Conservation (phyloP, 495 filamentous ascomycete genomes). For the Hamigera avellanea region DNA sequence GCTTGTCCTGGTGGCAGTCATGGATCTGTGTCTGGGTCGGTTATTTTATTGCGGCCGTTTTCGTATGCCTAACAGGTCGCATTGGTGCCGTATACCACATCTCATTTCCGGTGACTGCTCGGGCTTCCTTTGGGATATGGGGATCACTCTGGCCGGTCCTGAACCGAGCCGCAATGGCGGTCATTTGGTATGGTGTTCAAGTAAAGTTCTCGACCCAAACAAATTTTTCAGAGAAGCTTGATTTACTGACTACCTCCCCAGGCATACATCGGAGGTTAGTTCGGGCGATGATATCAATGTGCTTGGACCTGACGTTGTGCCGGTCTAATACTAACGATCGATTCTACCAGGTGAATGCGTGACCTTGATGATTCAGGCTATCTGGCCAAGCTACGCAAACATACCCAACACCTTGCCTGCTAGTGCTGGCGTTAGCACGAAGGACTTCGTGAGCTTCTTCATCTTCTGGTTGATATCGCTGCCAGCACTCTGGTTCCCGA, state of each 20-base stretch:
- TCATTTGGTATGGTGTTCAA: constrained; percentile 67
- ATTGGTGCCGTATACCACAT: constrained; percentile 89
- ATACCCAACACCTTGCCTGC: constrained; percentile 57
- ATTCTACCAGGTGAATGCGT: constrained; percentile 51
- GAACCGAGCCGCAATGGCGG: constrained; percentile 83
- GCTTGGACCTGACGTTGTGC: too few species aligned
- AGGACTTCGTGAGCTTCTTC: constrained; percentile 69
- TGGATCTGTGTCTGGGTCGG: constrained; percentile 86
- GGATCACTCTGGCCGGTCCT: constrained; percentile 84
- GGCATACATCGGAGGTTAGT: constrained; percentile 64
- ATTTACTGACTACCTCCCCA: background rate
- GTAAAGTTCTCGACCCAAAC: too few species aligned
- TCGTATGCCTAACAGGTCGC: constrained; percentile 68
- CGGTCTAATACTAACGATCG: background rate
- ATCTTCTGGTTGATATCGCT: constrained; percentile 71
- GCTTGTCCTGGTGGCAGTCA: constrained; percentile 90
- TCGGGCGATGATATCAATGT: background rate
- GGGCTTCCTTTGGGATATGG: constrained; percentile 78
- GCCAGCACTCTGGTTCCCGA: constrained; percentile 70
- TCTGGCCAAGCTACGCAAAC: constrained; percentile 59
- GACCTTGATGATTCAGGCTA: constrained; percentile 68
- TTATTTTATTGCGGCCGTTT: constrained; percentile 63
- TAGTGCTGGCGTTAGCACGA: constrained; percentile 61
- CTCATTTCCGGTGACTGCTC: constrained; percentile 67
- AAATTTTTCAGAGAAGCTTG: too few species aligned